These are phyloP conservation scores for Cucurbita argyrosperma DNA, from an alignment of 306 rosid species.

Conservation along the genomic window DNA sequence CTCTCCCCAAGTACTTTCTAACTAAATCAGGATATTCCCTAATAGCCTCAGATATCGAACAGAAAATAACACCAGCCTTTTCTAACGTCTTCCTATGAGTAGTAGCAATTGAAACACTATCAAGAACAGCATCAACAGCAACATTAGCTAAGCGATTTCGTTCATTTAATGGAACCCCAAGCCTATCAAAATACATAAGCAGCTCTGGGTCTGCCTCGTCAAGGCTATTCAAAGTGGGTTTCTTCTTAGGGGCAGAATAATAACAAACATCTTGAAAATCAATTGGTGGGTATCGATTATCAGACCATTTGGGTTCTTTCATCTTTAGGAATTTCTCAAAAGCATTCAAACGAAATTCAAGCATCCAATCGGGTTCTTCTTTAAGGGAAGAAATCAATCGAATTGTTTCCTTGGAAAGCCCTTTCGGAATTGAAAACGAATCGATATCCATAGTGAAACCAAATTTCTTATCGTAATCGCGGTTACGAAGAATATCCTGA, in stretches of 20 bases:
- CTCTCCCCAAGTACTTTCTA: conserved; percentile 50
- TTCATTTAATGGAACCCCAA: conserved; percentile 69
- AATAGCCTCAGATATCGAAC: conserved; percentile 82
- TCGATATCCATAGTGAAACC: conserved; percentile 62
- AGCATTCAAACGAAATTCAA: conserved; percentile 56
- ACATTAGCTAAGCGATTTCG: conserved; percentile 73
- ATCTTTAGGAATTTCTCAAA: conserved; percentile 44
- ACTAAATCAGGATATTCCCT: conserved; percentile 69
- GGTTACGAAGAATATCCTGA: conserved; percentile 64
- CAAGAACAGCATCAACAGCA: conserved; percentile 73
- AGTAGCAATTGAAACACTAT: conserved; percentile 81
- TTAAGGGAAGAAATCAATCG: conserved; percentile 47
- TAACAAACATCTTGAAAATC: conserved; percentile 66
- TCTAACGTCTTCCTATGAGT: conserved; percentile 72
- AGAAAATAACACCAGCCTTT: conserved; percentile 69
- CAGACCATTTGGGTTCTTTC: conserved; percentile 78
- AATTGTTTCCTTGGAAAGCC: conserved; percentile 52
- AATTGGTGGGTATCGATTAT: conserved; percentile 42
- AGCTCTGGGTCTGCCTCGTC: conserved; percentile 84
- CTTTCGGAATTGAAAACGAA: conserved; percentile 71
- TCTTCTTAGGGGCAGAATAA: conserved; percentile 74
- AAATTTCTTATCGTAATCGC: conserved; percentile 63
- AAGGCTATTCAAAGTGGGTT: conserved; percentile 36
- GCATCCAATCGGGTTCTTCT: conserved; percentile 85
- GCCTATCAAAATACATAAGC: conserved; percentile 53